Evolutionary conservation across 371 early-diverging fungal species (phyloP).

Genomic region (Encephalitozoon romaleae): DNA sequence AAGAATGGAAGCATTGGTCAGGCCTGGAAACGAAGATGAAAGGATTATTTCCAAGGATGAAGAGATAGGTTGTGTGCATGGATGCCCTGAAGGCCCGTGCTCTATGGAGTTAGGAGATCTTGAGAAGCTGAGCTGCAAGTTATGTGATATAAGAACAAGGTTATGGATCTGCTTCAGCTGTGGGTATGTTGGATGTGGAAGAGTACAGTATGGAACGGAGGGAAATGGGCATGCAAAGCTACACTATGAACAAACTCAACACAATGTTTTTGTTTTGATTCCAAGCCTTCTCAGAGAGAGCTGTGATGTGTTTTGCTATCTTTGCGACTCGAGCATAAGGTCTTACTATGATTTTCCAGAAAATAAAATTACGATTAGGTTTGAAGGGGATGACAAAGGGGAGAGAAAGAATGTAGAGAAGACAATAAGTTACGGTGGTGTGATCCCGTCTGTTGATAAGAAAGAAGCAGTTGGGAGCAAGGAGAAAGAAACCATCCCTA

Average conservation of each 20-base stretch:
- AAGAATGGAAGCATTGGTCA: background rate
- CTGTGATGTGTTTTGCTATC: constrained; percentile 53
- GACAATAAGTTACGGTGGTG: background rate
- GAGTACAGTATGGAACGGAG: constrained; percentile 82
- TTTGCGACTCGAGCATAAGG: constrained; percentile 46
- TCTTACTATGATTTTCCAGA: constrained; percentile 8
- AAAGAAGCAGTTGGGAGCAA: background rate
- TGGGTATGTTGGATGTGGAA: constrained; percentile 65
- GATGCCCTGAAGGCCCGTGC: background rate
- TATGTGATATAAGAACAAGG: constrained; percentile 76
- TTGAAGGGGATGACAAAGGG: background rate
- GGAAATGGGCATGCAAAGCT: constrained; percentile 90
- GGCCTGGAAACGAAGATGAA: constrained; percentile 16
- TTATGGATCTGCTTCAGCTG: constrained; percentile 67
- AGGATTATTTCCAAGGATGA: constrained; percentile 2
- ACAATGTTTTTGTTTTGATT: constrained; percentile 67
- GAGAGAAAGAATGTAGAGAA: background rate
- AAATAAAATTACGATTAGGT: background rate
- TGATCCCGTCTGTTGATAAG: background rate
- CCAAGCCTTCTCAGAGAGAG: constrained; percentile 32
- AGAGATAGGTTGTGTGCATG: constrained; percentile 16
- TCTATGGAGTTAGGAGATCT: background rate
- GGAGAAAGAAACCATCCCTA: background rate
- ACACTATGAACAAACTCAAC: constrained; percentile 74
- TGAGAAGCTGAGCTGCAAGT: constrained; percentile 59